phyloP scores from a whole-genome alignment of 2,329 filamentous ascomycete genomes.

The Xylaria sp. region DNA sequence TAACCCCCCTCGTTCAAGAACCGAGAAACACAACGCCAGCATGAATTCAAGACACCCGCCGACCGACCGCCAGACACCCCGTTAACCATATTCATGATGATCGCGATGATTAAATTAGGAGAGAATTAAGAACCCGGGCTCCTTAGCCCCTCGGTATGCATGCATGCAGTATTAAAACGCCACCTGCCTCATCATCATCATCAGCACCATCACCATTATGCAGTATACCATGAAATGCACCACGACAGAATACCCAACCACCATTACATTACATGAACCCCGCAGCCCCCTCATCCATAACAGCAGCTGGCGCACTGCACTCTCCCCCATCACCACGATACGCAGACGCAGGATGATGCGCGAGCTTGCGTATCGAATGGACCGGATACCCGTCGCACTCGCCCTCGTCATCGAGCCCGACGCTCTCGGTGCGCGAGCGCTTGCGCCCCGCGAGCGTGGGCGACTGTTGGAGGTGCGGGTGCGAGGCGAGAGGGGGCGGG shows the following conservation, averaged over 20 bases:
- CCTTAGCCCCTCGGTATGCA: too few relatives aligned
- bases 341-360: conserved; percentile 37
- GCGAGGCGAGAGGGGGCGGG: conserved; percentile 9
- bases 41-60: too few relatives aligned
- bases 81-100: too few relatives aligned
- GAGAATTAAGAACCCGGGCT: too few relatives aligned
- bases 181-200: too few relatives aligned
- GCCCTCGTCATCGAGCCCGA: conserved; percentile 41
- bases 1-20: too few relatives aligned
- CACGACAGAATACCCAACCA: not conserved
- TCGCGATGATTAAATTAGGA: too few relatives aligned
- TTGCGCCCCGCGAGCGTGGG: conserved; percentile 46
- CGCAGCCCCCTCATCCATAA: conserved; percentile 41
- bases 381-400: conserved; percentile 41
- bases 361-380: conserved; percentile 47
- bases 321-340: conserved; percentile 9
- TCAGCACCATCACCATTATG: too few relatives aligned
- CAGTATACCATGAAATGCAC: not conserved
- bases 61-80: too few relatives aligned
- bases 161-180: too few relatives aligned
- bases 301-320: conserved; percentile 38
- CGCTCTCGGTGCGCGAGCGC: conserved; percentile 50
- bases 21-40: too few relatives aligned
- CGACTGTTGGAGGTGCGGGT: conserved; percentile 6
- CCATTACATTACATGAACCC: conserved; percentile 28